Conservation (phyloP, 2,329 filamentous ascomycete genomes). For the Tolypocladium nubicola region DNA sequence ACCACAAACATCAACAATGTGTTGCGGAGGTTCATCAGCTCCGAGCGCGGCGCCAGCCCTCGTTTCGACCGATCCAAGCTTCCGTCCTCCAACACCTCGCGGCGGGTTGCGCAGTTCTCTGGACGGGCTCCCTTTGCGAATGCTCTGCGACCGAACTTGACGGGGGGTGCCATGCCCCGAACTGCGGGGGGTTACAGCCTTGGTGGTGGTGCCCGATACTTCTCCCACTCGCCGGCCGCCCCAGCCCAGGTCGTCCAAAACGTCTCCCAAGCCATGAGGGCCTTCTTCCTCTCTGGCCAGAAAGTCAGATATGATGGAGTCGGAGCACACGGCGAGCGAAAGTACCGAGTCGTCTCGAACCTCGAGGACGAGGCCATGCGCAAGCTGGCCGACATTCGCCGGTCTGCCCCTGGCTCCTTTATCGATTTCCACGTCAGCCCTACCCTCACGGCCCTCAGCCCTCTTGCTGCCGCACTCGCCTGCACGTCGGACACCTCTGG, state of each 20-base stretch:
- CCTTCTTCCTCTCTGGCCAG: constrained; percentile 85
- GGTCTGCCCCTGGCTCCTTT: constrained; percentile 59
- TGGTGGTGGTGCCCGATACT: constrained; percentile 69
- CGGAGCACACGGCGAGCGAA: constrained; percentile 61
- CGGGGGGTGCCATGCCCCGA: constrained; percentile 73
- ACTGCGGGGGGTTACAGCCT: constrained; percentile 82
- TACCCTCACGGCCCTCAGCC: constrained; percentile 78
- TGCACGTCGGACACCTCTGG: constrained; percentile 31
- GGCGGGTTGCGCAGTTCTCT: constrained; percentile 49
- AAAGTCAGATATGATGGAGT: constrained; percentile 80
- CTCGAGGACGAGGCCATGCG: constrained; percentile 63
- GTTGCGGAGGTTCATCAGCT: constrained; percentile 42
- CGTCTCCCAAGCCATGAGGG: constrained; percentile 85
- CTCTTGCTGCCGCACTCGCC: constrained; percentile 49
- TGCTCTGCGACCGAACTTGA: constrained; percentile 83
- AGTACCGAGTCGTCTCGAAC: constrained; percentile 66
- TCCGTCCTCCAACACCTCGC: constrained; percentile 36
- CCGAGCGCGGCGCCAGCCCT: constrained; percentile 17
- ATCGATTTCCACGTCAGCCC: constrained; percentile 85
- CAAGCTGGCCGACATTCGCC: constrained; percentile 51
- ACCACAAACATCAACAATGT: constrained; percentile 31
- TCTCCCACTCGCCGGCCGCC: constrained; percentile 76
- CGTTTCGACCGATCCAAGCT: constrained; percentile 38
- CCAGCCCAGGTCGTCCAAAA: constrained; percentile 90
- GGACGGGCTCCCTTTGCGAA: constrained; percentile 78